Evolutionary conservation across 805 yeast genomes (phyloP).

Genomic region (Teunomyces pallodes): DNA sequence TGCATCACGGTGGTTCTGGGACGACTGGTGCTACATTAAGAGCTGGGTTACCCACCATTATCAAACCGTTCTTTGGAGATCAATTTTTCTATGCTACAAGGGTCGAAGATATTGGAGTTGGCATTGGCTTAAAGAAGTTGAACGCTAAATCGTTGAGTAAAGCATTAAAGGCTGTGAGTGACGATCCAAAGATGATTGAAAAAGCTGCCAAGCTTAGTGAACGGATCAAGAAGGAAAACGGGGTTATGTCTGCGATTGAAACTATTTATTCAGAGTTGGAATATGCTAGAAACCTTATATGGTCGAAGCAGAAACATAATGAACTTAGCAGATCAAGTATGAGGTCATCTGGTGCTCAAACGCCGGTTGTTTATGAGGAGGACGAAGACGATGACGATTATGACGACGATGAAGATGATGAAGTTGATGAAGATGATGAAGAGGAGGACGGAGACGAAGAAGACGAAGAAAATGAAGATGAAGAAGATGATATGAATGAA

Average conservation of each 20-base stretch:
- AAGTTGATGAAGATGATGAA: conserved; percentile 8
- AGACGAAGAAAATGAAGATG: background rate
- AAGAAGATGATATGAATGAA: background rate
- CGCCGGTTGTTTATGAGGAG: conserved; percentile 24
- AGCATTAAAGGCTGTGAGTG: conserved; percentile 68
- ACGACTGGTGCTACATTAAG: conserved; percentile 90
- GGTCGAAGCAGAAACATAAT: conserved; percentile 41
- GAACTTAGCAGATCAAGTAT: conserved; percentile 19
- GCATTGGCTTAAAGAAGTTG: conserved; percentile 66
- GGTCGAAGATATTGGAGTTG: conserved; percentile 87
- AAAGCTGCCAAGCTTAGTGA: conserved; percentile 65
- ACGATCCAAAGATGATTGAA: conserved; percentile 61
- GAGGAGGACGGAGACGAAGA: conserved; percentile 4
- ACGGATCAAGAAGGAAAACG: conserved; percentile 69
- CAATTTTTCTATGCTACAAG: conserved; percentile 89
- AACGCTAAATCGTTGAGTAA: conserved; percentile 60
- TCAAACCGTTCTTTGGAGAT: conserved; percentile 95
- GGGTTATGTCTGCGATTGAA: conserved; percentile 74
- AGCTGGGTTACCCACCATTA: conserved; percentile 83
- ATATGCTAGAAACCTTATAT: conserved; percentile 62
- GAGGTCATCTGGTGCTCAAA: conserved; percentile 21
- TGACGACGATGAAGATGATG: conserved; percentile 10
- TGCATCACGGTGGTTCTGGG: conserved; percentile 97
- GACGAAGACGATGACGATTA: conserved; percentile 11
- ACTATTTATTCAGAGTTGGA: conserved; percentile 76